Evolutionary conservation across 2,329 filamentous ascomycete species (phyloP).

Genomic region (Clarireedia homoeocarpa): DNA sequence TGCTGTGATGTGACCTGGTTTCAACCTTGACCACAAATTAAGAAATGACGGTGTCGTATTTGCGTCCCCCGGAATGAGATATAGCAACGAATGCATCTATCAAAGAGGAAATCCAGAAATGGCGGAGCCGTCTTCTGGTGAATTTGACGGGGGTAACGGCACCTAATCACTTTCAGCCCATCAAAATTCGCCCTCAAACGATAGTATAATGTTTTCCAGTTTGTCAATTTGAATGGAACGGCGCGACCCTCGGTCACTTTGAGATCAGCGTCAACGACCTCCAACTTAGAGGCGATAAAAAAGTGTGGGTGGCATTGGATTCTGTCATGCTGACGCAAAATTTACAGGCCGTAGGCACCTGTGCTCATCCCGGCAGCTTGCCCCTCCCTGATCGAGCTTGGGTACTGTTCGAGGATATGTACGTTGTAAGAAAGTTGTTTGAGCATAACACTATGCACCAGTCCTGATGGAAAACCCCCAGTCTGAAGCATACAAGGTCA

Average conservation of each 20-base stretch:
- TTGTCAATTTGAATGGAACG: slow-evolving; percentile 2
- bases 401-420: slow-evolving; percentile 13
- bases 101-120: background rate
- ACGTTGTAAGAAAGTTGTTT: slow-evolving; percentile 10
- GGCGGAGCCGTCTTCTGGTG: background rate
- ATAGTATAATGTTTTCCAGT: slow-evolving; percentile 17
- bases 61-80: too few relatives aligned
- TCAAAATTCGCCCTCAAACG: slow-evolving; percentile 18
- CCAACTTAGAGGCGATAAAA: background rate
- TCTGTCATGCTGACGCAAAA: background rate
- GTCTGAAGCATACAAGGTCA: background rate
- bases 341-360: slow-evolving; percentile 1
- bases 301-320: background rate
- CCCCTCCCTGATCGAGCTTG: background rate
- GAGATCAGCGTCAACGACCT: slow-evolving; percentile 10
- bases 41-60: too few relatives aligned
- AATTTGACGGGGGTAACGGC: background rate
- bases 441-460: slow-evolving; percentile 13
- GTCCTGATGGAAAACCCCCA: slow-evolving; percentile 13
- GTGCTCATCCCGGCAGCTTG: slow-evolving; percentile 14
- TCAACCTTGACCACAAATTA: too few relatives aligned
- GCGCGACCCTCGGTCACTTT: background rate
- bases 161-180: slow-evolving; percentile 10
- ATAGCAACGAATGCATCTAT: too few relatives aligned
- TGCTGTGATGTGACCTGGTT: too few relatives aligned